phyloP scores from a whole-genome alignment of 2,329 filamentous ascomycete genomes.

The Lachnellula subtilissima region DNA sequence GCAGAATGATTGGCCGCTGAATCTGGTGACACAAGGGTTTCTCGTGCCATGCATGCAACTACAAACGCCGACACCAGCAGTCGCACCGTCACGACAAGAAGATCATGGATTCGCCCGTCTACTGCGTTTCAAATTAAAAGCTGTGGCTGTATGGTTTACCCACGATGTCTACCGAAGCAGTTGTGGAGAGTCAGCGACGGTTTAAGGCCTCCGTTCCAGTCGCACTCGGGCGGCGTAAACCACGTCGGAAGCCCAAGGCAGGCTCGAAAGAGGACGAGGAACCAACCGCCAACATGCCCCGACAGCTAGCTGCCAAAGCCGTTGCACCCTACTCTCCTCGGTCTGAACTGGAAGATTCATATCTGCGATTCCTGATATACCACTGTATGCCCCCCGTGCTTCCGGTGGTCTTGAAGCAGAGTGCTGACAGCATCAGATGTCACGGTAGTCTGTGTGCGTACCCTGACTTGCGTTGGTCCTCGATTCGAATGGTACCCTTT shows the following conservation, averaged over 20 bases:
- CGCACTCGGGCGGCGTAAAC: conserved; percentile 1
- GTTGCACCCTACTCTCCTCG: conserved; percentile 13
- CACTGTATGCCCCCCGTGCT: conserved; percentile 13
- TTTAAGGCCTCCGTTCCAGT: background rate
- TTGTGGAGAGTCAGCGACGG: background rate
- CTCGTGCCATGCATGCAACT: background rate
- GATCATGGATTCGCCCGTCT: no score
- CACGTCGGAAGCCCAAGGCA: background rate
- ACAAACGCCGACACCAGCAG: background rate
- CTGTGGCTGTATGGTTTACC: background rate
- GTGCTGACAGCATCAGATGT: conserved; percentile 19
- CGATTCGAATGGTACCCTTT: conserved; percentile 23
- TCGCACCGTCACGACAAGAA: background rate
- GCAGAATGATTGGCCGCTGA: no score
- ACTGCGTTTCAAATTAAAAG: no score
- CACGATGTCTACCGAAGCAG: background rate
- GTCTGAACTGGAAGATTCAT: conserved; percentile 11
- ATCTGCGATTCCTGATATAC: conserved; percentile 19
- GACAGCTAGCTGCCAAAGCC: conserved; percentile 12
- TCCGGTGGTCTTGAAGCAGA: background rate
- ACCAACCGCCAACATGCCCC: conserved; percentile 2
- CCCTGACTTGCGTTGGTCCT: conserved; percentile 17
- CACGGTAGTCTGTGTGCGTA: conserved; percentile 12
- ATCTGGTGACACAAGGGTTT: no score
- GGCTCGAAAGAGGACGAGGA: background rate